phyloP scores from a whole-genome alignment of 345 rosid species.

The Arabis hirsuta region DNA sequence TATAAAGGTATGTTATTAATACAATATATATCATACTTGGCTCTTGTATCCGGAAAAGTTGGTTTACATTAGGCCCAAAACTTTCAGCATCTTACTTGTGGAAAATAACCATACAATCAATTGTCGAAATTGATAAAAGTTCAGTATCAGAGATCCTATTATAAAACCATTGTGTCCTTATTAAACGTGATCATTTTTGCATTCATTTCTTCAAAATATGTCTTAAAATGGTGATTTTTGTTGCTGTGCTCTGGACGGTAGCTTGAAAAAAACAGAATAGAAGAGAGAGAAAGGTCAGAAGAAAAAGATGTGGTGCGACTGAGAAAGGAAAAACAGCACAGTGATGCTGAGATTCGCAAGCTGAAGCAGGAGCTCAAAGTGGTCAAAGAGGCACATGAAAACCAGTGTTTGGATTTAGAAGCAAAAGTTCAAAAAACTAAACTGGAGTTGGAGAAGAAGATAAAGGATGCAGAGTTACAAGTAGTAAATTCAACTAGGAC shows the following conservation, averaged over 20 bases:
- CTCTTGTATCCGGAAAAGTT: constrained; percentile 25
- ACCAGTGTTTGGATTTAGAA: constrained; percentile 60
- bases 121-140: background rate
- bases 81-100: constrained; percentile 3
- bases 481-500: constrained; percentile 58
- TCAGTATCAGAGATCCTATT: constrained; percentile 19
- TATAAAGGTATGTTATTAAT: constrained; percentile 48
- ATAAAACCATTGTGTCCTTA: constrained; percentile 1
- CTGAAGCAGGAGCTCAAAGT: constrained; percentile 68
- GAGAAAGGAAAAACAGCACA: constrained; percentile 60
- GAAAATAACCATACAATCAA: background rate
- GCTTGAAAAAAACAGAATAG: constrained; percentile 71
- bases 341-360: constrained; percentile 60
- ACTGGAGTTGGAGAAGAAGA: constrained; percentile 59
- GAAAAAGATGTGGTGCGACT: constrained; percentile 58
- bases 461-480: constrained; percentile 61
- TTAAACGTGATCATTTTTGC: constrained; percentile 17
- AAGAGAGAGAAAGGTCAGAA: constrained; percentile 71
- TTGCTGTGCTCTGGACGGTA: constrained; percentile 45
- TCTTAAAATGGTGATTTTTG: constrained; percentile 13
- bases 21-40: background rate
- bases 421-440: constrained; percentile 56
- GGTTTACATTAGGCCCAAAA: constrained; percentile 3
- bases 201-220: too few species aligned
- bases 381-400: constrained; percentile 58